Evolutionary conservation across 2,329 filamentous ascomycete species (phyloP), one percentile per base, ranked within the genome.

Genomic region (Cadophora luteo-olivacea): DNA sequence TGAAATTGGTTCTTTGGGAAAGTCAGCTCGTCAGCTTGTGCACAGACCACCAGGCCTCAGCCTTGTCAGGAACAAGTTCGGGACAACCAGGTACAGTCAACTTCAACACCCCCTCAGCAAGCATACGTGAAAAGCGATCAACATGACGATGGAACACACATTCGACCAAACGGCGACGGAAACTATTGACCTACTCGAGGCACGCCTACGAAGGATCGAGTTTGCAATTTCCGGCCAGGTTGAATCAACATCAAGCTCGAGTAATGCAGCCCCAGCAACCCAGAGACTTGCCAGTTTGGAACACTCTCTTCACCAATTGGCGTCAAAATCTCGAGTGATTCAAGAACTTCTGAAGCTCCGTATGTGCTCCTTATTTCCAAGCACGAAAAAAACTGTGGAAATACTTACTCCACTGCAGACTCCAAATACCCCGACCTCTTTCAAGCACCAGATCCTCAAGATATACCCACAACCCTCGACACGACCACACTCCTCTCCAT

Each of bases 361-460:
- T 79, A 61, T 63, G 76, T 72, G n/a, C 19, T 29, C 19, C 7
- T 25, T 5, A 7, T 32, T 32, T 29, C 29, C 29, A 29, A 29
- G 25, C 32, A 2, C 3, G 4, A 1, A 24, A 19, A 16, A 49
- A 29, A 11, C 22, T 14, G 24, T 62, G 49, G 48, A 57, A 77
- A 60, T 51, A 19, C 16, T 55, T 19, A 54, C 36, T 16, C 29
- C 22, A 32, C 9, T 22, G 1, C 48, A 78, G 77, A 78, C 70
- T 72, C 75, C n/a, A 74, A 68, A 67, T 69, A 77, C 57, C 77
- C 77, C 16, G 77, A 77, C 49, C 71, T 79, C 45, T 79, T 79
- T 64, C 75, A 77, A 64, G 70, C 74, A n/a, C 62, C 75, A 8
- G 57, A 67, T 29, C n/a, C 72, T 2, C 68, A 74, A 32, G 70